Conservation (phyloP, 1,139 yeast genomes). For the Yamadazyma atlantica region DNA sequence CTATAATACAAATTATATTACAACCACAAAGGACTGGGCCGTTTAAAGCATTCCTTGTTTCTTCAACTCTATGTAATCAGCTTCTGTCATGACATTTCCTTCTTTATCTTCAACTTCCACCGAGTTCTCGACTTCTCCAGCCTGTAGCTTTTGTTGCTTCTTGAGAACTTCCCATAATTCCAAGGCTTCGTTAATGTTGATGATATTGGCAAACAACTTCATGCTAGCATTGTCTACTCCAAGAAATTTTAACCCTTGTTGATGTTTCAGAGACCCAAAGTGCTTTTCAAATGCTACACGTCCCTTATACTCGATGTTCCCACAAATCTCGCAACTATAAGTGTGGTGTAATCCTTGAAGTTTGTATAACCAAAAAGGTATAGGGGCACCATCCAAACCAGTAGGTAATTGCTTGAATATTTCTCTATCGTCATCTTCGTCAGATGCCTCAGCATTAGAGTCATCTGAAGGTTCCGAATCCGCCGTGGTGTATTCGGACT, state of each 20-base stretch:
- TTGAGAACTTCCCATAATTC: constrained; percentile 53
- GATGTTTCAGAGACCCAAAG: constrained; percentile 67
- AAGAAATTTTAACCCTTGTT: constrained; percentile 69
- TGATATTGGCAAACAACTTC: constrained; percentile 61
- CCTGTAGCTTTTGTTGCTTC: constrained; percentile 35
- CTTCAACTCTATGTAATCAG: constrained; percentile 79
- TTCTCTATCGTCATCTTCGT: constrained; percentile 19
- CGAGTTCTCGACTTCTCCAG: constrained; percentile 51
- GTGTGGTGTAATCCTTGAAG: constrained; percentile 79
- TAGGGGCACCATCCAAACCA: constrained; percentile 89
- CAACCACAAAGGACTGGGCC: background rate
- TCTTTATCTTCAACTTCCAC: constrained; percentile 88
- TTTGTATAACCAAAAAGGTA: constrained; percentile 92
- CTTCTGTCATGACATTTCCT: constrained; percentile 87
- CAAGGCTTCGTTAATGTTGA: constrained; percentile 66
- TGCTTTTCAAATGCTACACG: constrained; percentile 71
- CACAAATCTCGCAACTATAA: constrained; percentile 85
- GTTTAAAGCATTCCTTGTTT: constrained; percentile 74
- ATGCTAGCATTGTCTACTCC: constrained; percentile 56
- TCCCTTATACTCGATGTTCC: constrained; percentile 73
- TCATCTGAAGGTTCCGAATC: constrained; percentile 33
- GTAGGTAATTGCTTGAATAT: constrained; percentile 59
- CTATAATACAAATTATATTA: background rate
- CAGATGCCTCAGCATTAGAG: constrained; percentile 18
- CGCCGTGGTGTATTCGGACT: constrained; percentile 36